Conservation (phyloP, 2,329 filamentous ascomycete species). For the Monosporascus sp. region DNA sequence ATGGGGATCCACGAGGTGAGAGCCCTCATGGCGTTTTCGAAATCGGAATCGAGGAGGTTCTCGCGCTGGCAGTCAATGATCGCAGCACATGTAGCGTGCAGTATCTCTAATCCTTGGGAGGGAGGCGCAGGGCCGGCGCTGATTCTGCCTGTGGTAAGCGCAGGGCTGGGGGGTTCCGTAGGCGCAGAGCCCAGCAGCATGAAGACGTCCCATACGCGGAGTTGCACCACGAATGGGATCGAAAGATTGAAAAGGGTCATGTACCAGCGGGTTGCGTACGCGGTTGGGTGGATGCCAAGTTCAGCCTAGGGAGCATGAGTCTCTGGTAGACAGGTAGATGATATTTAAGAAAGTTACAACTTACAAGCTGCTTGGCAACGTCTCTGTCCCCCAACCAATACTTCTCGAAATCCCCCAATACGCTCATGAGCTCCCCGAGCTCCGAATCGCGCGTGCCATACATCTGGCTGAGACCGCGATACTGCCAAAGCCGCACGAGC, state of each 20-base stretch:
- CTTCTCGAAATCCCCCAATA: conserved; percentile 77
- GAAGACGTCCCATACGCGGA: conserved; percentile 97
- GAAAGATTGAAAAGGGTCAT: conserved; percentile 96
- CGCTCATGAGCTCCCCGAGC: conserved; percentile 81
- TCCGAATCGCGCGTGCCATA: conserved; percentile 60
- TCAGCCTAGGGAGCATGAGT: conserved; percentile 49
- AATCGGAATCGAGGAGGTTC: conserved; percentile 85
- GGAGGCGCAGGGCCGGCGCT: conserved; percentile 20
- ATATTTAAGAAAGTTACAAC: conserved; percentile 28
- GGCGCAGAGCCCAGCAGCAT: conserved; percentile 80
- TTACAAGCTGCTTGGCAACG: conserved; percentile 74
- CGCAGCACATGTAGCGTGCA: conserved; percentile 86
- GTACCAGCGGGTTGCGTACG: conserved; percentile 98
- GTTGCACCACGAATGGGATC: conserved; percentile 87
- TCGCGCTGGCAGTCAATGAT: conserved; percentile 87
- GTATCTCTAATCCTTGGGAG: conserved; percentile 71
- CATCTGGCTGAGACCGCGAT: conserved; percentile 77
- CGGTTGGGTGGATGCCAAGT: conserved; percentile 75
- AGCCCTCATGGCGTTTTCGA: conserved; percentile 97
- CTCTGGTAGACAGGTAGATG: background rate
- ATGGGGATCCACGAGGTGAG: conserved; percentile 91
- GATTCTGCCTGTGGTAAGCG: conserved; percentile 15
- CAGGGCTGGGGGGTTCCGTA: conserved; percentile 25
- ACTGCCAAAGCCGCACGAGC: conserved; percentile 89
- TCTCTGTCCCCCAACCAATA: conserved; percentile 76